Evolutionary conservation across 2,329 filamentous ascomycete species (phyloP).

Genomic region (Nannizzia gypsea): DNA sequence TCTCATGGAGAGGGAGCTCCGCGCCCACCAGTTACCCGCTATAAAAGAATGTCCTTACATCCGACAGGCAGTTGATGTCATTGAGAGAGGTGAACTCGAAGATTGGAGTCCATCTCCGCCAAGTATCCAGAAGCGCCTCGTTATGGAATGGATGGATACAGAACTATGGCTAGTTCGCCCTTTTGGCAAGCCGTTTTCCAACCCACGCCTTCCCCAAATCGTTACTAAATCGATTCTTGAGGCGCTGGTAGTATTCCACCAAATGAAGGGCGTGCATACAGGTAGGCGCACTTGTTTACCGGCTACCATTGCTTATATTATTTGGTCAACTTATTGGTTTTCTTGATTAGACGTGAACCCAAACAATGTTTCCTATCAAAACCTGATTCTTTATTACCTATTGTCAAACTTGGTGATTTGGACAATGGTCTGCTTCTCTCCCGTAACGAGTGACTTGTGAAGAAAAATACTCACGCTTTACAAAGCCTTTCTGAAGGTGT

Average conservation of each 20-base stretch:
- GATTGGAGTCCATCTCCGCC: slow-evolving; percentile 3
- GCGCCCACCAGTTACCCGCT: slow-evolving; percentile 10
- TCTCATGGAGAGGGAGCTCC: slow-evolving; percentile 10
- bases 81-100: not conserved
- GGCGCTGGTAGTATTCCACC: slow-evolving; percentile 9
- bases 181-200: slow-evolving; percentile 12
- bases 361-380: slow-evolving; percentile 12
- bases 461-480: slow-evolving; percentile 8
- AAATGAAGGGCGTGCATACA: slow-evolving; percentile 9
- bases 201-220: slow-evolving; percentile 8
- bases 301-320: not conserved
- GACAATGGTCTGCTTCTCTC: slow-evolving; percentile 9
- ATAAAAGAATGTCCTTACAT: slow-evolving; percentile 10
- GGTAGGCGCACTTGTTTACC: slow-evolving; percentile 3
- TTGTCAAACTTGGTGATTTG: slow-evolving; percentile 11
- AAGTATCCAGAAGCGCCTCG: slow-evolving; percentile 10
- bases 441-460: not conserved
- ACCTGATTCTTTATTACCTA: slow-evolving; percentile 2
- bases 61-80: slow-evolving; percentile 11
- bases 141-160: slow-evolving; percentile 13
- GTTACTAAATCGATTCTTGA: slow-evolving; percentile 11
- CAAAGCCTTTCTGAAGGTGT: slow-evolving; percentile 3
- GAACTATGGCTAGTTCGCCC: slow-evolving; percentile 11
- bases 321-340: not conserved
- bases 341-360: slow-evolving; percentile 10